phyloP scores from a whole-genome alignment of 768 basidiomycete species.

The Lentinula boryana region DNA sequence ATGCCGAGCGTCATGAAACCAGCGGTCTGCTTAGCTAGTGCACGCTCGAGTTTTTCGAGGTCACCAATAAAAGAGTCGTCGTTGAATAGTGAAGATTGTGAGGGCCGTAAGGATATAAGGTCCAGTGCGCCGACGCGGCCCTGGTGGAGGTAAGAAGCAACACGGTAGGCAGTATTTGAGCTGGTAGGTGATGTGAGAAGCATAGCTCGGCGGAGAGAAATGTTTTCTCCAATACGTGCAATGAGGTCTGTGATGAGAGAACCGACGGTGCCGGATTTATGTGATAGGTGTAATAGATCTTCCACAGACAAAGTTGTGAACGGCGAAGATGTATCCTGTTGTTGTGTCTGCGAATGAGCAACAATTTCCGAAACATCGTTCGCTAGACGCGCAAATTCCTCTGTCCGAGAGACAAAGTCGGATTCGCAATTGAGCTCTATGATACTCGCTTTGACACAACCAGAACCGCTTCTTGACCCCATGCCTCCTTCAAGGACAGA shows the following conservation, averaged over 20 bases:
- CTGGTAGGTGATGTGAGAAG: constrained; percentile 22
- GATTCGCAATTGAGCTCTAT: constrained; percentile 95
- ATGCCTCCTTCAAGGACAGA: constrained; percentile 64
- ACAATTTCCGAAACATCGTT: constrained; percentile 79
- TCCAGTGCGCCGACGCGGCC: constrained; percentile 59
- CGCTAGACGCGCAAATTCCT: constrained; percentile 72
- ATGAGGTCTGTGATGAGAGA: constrained; percentile 64
- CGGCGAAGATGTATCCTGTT: constrained; percentile 13
- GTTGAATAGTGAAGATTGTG: constrained; percentile 36
- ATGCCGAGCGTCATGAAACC: constrained; percentile 70
- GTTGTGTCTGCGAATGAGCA: constrained; percentile 61
- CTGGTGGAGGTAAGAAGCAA: constrained; percentile 60
- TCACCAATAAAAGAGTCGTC: constrained; percentile 49
- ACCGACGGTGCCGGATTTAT: constrained; percentile 42
- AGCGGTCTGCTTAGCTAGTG: constrained; percentile 78
- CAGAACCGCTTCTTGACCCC: constrained; percentile 28
- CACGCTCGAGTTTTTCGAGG: constrained; percentile 59
- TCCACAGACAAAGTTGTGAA: constrained; percentile 50
- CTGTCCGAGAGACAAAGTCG: constrained; percentile 89
- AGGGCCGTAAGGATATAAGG: constrained; percentile 46
- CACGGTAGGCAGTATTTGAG: constrained; percentile 33
- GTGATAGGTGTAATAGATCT: constrained; percentile 33
- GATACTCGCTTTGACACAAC: constrained; percentile 71
- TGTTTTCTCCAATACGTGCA: constrained; percentile 76
- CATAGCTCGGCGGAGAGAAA: constrained; percentile 58